Percentiles rank a stretch among this genome's conserved stretches.
phyloP scores from a whole-genome alignment of 1,139 yeast genomes.

The Candida buenavistaensis region DNA sequence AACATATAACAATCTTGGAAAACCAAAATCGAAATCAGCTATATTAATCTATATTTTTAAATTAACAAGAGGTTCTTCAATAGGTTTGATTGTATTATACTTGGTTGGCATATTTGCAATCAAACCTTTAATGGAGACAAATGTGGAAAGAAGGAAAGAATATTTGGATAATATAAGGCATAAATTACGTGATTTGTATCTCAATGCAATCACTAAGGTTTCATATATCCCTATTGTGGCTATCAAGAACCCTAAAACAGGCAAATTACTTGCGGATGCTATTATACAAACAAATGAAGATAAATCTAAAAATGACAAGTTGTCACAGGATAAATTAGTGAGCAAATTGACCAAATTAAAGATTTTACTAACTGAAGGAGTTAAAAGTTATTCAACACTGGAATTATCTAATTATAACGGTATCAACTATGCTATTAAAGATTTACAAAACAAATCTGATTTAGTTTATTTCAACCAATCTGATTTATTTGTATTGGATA shows the following conservation, averaged over 20 bases:
- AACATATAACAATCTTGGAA: conserved; percentile 18
- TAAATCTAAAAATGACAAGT: conserved; percentile 25
- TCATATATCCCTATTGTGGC: conserved; percentile 44
- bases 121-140: conserved; percentile 38
- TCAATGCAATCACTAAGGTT: conserved; percentile 35
- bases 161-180: conserved; percentile 34
- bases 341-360: conserved; percentile 26
- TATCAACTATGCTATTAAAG: conserved; percentile 31
- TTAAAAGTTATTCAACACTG: conserved; percentile 25
- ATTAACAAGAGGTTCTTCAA: conserved; percentile 39
- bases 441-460: conserved; percentile 40
- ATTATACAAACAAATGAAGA: conserved; percentile 36
- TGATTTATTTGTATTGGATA: conserved; percentile 12
- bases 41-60: conserved; percentile 30
- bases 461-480: conserved; percentile 27
- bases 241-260: conserved; percentile 23
- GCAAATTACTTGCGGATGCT: conserved; percentile 40
- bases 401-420: conserved; percentile 38
- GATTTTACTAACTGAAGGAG: conserved; percentile 25
- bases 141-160: conserved; percentile 32
- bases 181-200: conserved; percentile 37
- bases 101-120: conserved; percentile 33
- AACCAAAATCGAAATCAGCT: conserved; percentile 23
- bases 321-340: conserved; percentile 26
- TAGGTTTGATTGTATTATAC: conserved; percentile 30